Base-by-base conservation (phyloP, 2,329 filamentous ascomycete genomes). In the Aspergillus sp. region DNA sequence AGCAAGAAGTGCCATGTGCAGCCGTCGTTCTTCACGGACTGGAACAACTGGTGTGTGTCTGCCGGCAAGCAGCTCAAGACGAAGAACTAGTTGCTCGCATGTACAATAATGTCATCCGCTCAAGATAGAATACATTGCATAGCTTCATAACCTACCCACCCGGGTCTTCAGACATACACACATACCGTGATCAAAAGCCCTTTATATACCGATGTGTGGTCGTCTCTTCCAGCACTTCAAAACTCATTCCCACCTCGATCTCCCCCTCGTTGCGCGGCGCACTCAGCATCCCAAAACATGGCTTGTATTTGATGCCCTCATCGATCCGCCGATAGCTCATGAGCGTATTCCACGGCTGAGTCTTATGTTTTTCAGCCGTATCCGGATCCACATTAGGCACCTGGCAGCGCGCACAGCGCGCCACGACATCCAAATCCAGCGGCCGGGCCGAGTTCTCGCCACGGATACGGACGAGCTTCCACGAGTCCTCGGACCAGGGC, bases 41-140 rank as follows among this genome's bases (percentile, higher is more conserved):
- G 87, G 86, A 78, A 85, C 58, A 89, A 89, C 64, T 91, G 88
- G 88, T 85, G 81, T 64, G 71, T 74, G 44, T 71, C 71, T 19
- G 69, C 70, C n/a, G 71, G 73, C 19, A 73, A 72, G 64, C 68
- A 70, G 61, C 60, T 73, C 58, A 74, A 74, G 61, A 64, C 61
- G 44, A 72, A 60, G 58, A 16, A 17, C 17, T n/a, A 6, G 3
- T 32, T 31, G 38, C 17, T 42, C 19, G n/a, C n/a, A 21, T 25
- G n/a, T 43, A 49, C 11, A 14, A 29, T 21, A 32, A 38, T 21
- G n/a, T 9, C 16, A 38, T 17, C 4, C 5, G n/a, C n/a, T n/a
- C n/a, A n/a, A n/a, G n/a, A n/a, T n/a, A 9, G 31, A 21, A 10
- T 29, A 10, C 23, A 25, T 25, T 29, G 7, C 6, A 29, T 29